Conservation (phyloP, 805 yeast species). For the Lipomyces orientalis region DNA sequence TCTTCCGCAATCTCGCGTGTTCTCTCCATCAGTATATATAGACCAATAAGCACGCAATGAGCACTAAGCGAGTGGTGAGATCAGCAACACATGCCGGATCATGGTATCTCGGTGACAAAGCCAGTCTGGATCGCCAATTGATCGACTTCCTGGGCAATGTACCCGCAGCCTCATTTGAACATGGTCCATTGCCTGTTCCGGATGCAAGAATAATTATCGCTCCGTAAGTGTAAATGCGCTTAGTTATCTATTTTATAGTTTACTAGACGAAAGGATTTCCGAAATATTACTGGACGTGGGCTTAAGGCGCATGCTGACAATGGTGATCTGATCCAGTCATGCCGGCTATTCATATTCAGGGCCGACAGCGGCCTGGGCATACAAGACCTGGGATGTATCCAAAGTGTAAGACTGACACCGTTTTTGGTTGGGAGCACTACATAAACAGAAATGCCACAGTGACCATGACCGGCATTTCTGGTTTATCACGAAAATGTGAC, state of each 20-base stretch:
- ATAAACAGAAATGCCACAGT: not conserved
- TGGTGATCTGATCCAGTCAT: constrained; percentile 54
- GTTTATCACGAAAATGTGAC: not conserved
- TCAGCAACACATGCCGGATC: constrained; percentile 89
- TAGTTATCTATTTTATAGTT: not conserved
- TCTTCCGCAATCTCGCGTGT: not conserved
- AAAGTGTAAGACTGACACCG: constrained; percentile 45
- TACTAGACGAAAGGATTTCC: not conserved
- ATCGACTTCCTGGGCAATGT: constrained; percentile 53
- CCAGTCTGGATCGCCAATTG: constrained; percentile 57
- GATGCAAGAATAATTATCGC: constrained; percentile 63
- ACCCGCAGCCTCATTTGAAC: constrained; percentile 30
- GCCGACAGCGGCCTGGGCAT: constrained; percentile 74
- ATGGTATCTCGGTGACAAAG: constrained; percentile 70
- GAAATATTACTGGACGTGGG: too few relatives aligned
- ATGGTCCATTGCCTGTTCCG: constrained; percentile 41
- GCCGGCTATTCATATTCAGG: constrained; percentile 93
- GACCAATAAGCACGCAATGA: not conserved
- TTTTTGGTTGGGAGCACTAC: not conserved
- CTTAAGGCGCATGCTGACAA: constrained; percentile 3
- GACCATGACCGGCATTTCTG: not conserved
- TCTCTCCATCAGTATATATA: not conserved
- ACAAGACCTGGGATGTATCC: constrained; percentile 67
- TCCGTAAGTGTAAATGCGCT: constrained; percentile 48
- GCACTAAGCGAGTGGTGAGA: constrained; percentile 42